Conservation (phyloP, 192 early-diverging fungal genomes). For the Bifiguratus adelaidae region DNA sequence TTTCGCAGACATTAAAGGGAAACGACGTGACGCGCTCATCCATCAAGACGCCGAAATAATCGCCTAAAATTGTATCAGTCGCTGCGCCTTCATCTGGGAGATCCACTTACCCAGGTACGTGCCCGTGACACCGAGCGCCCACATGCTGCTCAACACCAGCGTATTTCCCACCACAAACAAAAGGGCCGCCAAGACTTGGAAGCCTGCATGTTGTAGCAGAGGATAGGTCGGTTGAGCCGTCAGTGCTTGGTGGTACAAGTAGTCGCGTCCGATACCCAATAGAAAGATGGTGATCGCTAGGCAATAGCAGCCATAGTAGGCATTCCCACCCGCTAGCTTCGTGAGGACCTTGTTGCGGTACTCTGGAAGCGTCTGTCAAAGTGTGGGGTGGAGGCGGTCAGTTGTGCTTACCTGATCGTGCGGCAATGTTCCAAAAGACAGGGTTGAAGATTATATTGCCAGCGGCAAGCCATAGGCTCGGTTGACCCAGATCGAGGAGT, state of each 20-base stretch:
- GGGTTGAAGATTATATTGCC: constrained; percentile 80
- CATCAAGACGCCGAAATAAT: constrained; percentile 94
- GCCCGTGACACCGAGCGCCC: constrained; percentile 75
- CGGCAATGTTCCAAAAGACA: constrained; percentile 82
- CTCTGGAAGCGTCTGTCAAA: constrained; percentile 29
- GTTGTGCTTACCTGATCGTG: constrained; percentile 47
- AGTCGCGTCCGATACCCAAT: constrained; percentile 76
- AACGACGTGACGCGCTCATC: constrained; percentile 74
- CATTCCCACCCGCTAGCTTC: constrained; percentile 53
- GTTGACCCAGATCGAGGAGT: constrained; percentile 50
- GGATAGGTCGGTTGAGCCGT: constrained; percentile 50
- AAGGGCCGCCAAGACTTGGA: constrained; percentile 33
- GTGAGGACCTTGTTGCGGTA: constrained; percentile 65
- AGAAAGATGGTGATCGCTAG: constrained; percentile 75
- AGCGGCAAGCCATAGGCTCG: constrained; percentile 55
- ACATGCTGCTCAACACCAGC: constrained; percentile 79
- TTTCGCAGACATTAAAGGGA: constrained; percentile 84
- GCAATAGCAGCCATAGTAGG: constrained; percentile 63
- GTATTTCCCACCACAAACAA: constrained; percentile 54
- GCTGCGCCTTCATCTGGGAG: background rate
- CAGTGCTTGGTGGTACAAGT: constrained; percentile 59
- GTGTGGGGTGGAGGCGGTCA: background rate
- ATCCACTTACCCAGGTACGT: constrained; percentile 67
- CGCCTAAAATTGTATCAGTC: constrained; percentile 34
- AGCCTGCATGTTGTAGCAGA: constrained; percentile 26